Base-by-base conservation (phyloP, 2,329 filamentous ascomycete genomes). In the Neonectria ditissima region DNA sequence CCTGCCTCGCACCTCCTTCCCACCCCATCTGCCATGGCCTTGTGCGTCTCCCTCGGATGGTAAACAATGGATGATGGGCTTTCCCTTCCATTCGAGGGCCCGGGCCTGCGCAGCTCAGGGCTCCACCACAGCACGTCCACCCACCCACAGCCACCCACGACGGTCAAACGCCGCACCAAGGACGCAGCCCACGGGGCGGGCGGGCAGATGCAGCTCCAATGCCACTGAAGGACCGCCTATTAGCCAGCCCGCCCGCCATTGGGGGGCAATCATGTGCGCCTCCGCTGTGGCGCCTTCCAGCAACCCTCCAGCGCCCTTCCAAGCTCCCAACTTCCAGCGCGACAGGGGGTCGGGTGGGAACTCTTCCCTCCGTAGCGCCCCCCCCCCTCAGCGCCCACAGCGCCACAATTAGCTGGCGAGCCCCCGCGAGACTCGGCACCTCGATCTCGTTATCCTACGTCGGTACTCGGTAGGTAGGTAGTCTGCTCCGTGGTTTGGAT, bases 1-100 rank as follows among this genome's bases (percentile, higher is more conserved):
- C 69, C 20, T 45, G 14, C 41, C 14, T 37, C 34, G 34, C 34
- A 37, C 34, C 34, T 37, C 8, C 28, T 10, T 48, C 37, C 41
- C 59, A 57, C 41, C 41, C 41, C 48, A 47, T 16, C 32, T 34
- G 32, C 13, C 30, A 34, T 11, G 10, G 30, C 30, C 30, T 34
- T 34, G 30, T 34, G 13, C 32, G 47, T 5, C 50, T 41, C 53
- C 55, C 59, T 69, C 63, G 65, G 60, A 65, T 47, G 53, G 71
- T 73, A 73, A 73, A 73, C 71, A 73, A 73, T 63, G 54, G 41
- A 43, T 59, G 41, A 62, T 39, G 45, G 55, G 32, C 18, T 11
- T n/a, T n/a, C n/a, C n/a, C n/a, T n/a, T n/a, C n/a, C n/a, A n/a
- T 24, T 41, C 48, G 55, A 41, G 37, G 24, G 39, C n/a, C n/a